These are phyloP conservation scores for Pseudofabraea citricarpa DNA, from an alignment of 2,329 filamentous ascomycete genomes.

Conservation along the genomic window DNA sequence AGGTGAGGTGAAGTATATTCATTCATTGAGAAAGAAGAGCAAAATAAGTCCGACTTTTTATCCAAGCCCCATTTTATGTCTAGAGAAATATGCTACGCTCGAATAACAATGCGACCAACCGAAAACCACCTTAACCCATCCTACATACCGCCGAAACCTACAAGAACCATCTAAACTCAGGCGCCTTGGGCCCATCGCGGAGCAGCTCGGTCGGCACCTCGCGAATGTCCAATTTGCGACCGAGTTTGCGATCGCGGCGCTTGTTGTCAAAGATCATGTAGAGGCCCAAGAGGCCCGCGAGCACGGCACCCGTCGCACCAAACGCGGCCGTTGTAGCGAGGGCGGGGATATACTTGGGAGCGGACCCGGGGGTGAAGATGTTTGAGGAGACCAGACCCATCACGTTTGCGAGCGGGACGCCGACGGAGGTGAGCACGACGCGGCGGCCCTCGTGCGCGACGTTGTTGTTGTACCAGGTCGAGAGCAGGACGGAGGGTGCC, in stretches of 20 bases:
- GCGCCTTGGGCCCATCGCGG: conserved; percentile 46
- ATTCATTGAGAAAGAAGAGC: no score
- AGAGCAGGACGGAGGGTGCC: conserved; percentile 24
- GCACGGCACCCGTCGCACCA: conserved; percentile 52
- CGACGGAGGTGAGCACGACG: conserved; percentile 55
- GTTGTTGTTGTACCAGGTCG: conserved; percentile 55
- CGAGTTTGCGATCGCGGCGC: conserved; percentile 19
- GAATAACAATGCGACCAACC: neutral
- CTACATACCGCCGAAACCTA: conserved; percentile 15
- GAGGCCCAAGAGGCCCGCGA: conserved; percentile 48
- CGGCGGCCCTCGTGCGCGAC: conserved; percentile 58
- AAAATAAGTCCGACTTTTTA: no score
- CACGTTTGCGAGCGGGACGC: conserved; percentile 58
- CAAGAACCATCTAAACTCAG: conserved; percentile 55
- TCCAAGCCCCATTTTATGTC: no score
- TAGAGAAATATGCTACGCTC: no score
- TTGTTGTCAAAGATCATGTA: conserved; percentile 56
- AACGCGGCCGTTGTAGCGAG: conserved; percentile 61
- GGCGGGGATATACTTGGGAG: conserved; percentile 62
- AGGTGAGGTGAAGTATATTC: no score
- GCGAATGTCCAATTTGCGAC: conserved; percentile 21
- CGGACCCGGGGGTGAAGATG: conserved; percentile 61
- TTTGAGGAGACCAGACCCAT: conserved; percentile 67
- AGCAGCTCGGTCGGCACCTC: conserved; percentile 53
- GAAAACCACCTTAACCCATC: neutral